Evolutionary conservation across 1,284 basidiomycete species (phyloP).

Genomic region (Polyporus tsugae): DNA sequence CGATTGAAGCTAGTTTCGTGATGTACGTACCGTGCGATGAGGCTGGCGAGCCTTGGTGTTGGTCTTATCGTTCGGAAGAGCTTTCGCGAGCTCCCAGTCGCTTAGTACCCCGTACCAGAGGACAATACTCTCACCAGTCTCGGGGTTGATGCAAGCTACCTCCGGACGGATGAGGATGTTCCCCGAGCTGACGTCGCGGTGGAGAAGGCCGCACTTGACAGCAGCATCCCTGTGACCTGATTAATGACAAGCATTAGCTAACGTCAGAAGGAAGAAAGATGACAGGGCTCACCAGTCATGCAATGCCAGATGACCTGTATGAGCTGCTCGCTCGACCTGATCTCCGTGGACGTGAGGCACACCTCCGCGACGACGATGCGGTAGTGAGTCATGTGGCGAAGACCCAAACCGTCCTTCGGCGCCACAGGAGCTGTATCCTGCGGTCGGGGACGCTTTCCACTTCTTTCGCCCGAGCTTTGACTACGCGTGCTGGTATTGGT

Average conservation of each 20-base stretch:
- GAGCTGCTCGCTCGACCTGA: conserved; percentile 14
- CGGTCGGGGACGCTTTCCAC: neutral
- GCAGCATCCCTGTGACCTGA: conserved; percentile 9
- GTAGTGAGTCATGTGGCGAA: conserved; percentile 17
- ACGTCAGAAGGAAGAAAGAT: neutral
- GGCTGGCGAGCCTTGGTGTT: conserved; percentile 1
- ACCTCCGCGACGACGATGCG: conserved; percentile 24
- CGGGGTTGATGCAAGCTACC: neutral
- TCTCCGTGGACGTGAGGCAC: conserved; percentile 7
- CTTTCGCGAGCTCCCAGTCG: conserved; percentile 26
- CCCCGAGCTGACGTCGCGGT: neutral
- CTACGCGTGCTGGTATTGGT: neutral
- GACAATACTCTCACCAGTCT: neutral
- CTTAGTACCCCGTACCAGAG: conserved; percentile 16
- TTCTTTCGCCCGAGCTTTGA: neutral
- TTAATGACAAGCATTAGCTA: neutral
- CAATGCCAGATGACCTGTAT: conserved; percentile 3
- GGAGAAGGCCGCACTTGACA: neutral
- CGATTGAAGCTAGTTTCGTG: too few species aligned
- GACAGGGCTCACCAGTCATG: conserved; percentile 1
- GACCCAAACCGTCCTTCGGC: neutral
- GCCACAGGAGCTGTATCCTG: neutral
- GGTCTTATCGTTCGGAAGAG: neutral
- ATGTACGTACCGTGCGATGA: conserved; percentile 13
- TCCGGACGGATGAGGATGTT: conserved; percentile 20